phyloP scores from a whole-genome alignment of 108 stramenopile species.

The Nannochloropsis granulata region DNA sequence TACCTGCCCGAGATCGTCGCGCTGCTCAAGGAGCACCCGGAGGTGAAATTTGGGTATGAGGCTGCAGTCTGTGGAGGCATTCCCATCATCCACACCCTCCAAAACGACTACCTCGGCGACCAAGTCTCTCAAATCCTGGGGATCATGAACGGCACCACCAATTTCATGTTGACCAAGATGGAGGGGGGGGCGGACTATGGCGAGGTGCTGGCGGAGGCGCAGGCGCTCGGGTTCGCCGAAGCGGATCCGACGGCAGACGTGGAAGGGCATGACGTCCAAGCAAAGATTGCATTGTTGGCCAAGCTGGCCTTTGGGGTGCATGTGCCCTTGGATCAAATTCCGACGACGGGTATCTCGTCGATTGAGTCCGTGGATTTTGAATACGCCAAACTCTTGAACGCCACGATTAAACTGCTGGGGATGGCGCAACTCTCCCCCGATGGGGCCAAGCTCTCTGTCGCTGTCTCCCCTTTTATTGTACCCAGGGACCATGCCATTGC shows the following conservation, averaged over 20 bases:
- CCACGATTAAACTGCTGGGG: constrained; percentile 80
- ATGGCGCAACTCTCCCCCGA: constrained; percentile 52
- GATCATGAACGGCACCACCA: constrained; percentile 96
- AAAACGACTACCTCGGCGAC: constrained; percentile 79
- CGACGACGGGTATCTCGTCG: constrained; percentile 59
- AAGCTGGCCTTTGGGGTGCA: constrained; percentile 69
- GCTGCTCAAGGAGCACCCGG: constrained; percentile 35
- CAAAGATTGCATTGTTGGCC: constrained; percentile 70
- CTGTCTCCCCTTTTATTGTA: constrained; percentile 62
- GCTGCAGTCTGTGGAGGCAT: constrained; percentile 95
- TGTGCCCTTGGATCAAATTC: constrained; percentile 47
- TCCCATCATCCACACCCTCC: constrained; percentile 85
- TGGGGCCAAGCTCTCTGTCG: constrained; percentile 49
- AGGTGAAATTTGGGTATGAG: constrained; percentile 67
- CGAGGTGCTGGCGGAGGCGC: constrained; percentile 67
- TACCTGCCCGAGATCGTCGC: constrained; percentile 68
- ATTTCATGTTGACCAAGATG: constrained; percentile 96
- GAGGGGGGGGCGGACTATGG: constrained; percentile 73
- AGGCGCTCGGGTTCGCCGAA: constrained; percentile 75
- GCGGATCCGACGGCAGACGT: constrained; percentile 85
- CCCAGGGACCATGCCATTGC: constrained; percentile 50
- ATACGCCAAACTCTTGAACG: constrained; percentile 58
- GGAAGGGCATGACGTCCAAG: constrained; percentile 74
- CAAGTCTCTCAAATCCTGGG: constrained; percentile 43
- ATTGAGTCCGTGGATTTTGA: constrained; percentile 57